These are phyloP conservation scores for Proteromonas lacertae DNA, from an alignment of 352 stramenopile species.

Conservation along the genomic window DNA sequence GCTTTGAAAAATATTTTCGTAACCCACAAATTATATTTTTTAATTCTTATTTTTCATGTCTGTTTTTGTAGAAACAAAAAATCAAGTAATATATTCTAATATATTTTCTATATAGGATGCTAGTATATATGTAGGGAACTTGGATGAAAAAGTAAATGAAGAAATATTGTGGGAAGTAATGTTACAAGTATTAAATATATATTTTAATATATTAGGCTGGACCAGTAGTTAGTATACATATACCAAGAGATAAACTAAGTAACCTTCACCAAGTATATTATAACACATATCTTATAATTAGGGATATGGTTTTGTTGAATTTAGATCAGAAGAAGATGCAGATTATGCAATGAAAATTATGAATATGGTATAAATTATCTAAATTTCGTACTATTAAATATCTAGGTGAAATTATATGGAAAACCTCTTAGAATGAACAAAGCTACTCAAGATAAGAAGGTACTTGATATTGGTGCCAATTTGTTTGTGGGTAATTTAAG, in stretches of 20 bases:
- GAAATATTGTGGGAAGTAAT: conserved; percentile 82
- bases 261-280: neutral
- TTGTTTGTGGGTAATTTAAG: conserved; percentile 67
- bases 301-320: conserved; percentile 97
- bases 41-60: too few relatives aligned
- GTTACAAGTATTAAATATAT: conserved; percentile 14
- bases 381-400: too few relatives aligned
- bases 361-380: too few relatives aligned
- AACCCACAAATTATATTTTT: too few relatives aligned
- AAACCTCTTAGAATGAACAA: conserved; percentile 79
- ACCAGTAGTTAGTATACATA: conserved; percentile 80
- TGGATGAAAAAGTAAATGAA: conserved; percentile 70
- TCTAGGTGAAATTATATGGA: conserved; percentile 79
- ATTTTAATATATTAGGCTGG: conserved; percentile 48
- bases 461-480: conserved; percentile 88
- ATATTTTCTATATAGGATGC: too few relatives aligned
- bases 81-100: too few relatives aligned
- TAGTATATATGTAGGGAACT: conserved; percentile 86
- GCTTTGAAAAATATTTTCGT: too few relatives aligned
- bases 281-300: conserved; percentile 13
- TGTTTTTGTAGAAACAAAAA: too few relatives aligned
- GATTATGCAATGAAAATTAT: conserved; percentile 94
- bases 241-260: conserved; percentile 90
- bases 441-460: conserved; percentile 60
- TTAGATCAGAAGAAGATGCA: conserved; percentile 67